Conservation (phyloP, 179 eudicot genomes). For the Spergularia azorica region DNA sequence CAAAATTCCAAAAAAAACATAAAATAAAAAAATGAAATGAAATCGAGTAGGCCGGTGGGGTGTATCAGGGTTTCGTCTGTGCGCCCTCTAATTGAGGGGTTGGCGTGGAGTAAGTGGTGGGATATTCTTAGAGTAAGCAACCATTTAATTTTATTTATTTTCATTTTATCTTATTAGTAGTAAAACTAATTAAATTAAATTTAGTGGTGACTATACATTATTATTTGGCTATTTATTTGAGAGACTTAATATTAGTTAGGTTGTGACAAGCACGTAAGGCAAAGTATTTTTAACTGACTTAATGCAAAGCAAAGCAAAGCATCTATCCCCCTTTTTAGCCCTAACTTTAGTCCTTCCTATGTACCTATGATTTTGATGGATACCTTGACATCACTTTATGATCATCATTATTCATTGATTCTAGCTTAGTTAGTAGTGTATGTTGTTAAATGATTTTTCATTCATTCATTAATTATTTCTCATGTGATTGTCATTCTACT, state of each 20-base stretch:
- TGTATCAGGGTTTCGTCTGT: conserved; percentile 13
- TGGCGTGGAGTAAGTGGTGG: conserved; percentile 36
- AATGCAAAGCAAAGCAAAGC: conserved; percentile 27
- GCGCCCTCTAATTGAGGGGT: conserved; percentile 9
- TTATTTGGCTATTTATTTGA: too few relatives aligned
- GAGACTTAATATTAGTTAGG: neutral
- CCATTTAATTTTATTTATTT: neutral
- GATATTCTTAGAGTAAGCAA: conserved; percentile 25
- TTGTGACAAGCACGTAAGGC: conserved; percentile 30
- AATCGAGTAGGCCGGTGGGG: conserved; percentile 23
- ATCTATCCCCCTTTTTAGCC: neutral
- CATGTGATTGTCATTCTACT: too few relatives aligned
- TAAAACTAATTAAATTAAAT: neutral
- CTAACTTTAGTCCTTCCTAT: neutral
- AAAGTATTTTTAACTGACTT: conserved; percentile 19
- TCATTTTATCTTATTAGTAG: too few relatives aligned
- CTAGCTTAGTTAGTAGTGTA: too few relatives aligned
- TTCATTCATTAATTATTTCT: too few relatives aligned
- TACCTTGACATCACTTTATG: conserved; percentile 22
- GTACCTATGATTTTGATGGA: neutral
- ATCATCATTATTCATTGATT: conserved; percentile 3
- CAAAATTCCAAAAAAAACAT: neutral
- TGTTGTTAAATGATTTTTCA: too few relatives aligned
- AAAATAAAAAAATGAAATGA: conserved; percentile 12
- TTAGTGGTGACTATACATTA: too few relatives aligned